phyloP scores from a whole-genome alignment of 2,329 filamentous ascomycete species.

The Fusarium verticillioides region DNA sequence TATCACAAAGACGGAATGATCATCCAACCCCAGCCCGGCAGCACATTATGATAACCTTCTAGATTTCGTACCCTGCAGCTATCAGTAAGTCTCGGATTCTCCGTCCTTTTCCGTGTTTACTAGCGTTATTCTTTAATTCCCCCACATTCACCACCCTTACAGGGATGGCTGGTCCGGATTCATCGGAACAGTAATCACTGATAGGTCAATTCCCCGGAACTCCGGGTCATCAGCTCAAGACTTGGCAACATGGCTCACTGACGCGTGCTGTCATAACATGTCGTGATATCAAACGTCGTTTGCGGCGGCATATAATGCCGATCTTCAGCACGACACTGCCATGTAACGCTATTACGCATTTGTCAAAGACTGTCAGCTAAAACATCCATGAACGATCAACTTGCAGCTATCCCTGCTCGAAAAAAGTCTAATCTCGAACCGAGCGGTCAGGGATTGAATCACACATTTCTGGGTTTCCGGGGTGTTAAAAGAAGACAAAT shows the following conservation, averaged over 20 bases:
- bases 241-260: background rate
- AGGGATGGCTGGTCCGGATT: background rate
- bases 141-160: background rate
- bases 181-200: background rate
- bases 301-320: background rate
- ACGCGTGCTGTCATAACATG: background rate
- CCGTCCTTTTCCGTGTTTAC: background rate
- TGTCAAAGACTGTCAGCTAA: background rate
- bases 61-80: background rate
- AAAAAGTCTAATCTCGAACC: background rate
- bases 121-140: background rate
- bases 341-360: background rate
- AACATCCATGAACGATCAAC: too few relatives aligned
- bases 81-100: background rate
- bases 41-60: background rate
- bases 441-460: background rate
- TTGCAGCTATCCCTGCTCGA: background rate
- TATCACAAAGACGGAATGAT: background rate
- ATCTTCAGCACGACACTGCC: background rate
- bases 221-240: background rate
- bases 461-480: background rate
- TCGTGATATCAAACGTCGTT: background rate
- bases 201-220: background rate
- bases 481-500: background rate
- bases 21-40: background rate